Conservation (phyloP, 2,329 filamentous ascomycete genomes). For the Proliferodiscus dingleyae region DNA sequence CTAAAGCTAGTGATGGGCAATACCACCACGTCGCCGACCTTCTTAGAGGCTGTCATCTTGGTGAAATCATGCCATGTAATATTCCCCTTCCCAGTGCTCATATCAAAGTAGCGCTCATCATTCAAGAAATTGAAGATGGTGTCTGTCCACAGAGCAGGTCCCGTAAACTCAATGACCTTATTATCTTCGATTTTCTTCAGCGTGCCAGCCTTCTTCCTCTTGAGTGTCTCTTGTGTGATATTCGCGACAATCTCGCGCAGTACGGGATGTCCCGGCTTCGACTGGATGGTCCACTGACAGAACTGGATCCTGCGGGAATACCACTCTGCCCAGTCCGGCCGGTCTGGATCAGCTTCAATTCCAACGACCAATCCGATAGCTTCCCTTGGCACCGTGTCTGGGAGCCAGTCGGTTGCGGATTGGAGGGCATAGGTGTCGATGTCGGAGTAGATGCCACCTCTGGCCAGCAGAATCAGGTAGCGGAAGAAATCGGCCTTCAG, state of each 20-base stretch:
- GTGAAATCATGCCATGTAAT: slow-evolving; percentile 89
- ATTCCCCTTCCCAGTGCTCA: slow-evolving; percentile 59
- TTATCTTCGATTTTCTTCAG: slow-evolving; percentile 56
- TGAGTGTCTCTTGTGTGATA: slow-evolving; percentile 78
- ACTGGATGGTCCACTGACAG: slow-evolving; percentile 98
- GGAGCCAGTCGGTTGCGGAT: slow-evolving; percentile 84
- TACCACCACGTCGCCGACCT: slow-evolving; percentile 88
- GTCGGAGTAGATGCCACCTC: slow-evolving; percentile 81
- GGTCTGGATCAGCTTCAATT: slow-evolving; percentile 93
- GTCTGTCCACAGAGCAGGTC: slow-evolving; percentile 93
- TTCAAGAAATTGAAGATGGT: slow-evolving; percentile 91
- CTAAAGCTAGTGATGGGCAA: slow-evolving; percentile 97
- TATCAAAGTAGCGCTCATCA: slow-evolving; percentile 81
- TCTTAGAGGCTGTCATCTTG: slow-evolving; percentile 74
- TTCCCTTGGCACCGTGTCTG: slow-evolving; percentile 67
- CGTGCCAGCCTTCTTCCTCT: slow-evolving; percentile 62
- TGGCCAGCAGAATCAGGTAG: slow-evolving; percentile 67
- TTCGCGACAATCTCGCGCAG: slow-evolving; percentile 80
- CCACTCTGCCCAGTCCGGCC: slow-evolving; percentile 89
- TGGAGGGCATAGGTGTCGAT: slow-evolving; percentile 87
- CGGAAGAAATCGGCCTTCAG: slow-evolving; percentile 72
- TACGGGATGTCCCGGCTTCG: slow-evolving; percentile 90
- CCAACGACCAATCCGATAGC: slow-evolving; percentile 84
- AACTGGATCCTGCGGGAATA: slow-evolving; percentile 96
- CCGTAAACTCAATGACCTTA: slow-evolving; percentile 87